Base-by-base conservation (phyloP, 1,284 basidiomycete genomes). In the Cronartium ribicola region DNA sequence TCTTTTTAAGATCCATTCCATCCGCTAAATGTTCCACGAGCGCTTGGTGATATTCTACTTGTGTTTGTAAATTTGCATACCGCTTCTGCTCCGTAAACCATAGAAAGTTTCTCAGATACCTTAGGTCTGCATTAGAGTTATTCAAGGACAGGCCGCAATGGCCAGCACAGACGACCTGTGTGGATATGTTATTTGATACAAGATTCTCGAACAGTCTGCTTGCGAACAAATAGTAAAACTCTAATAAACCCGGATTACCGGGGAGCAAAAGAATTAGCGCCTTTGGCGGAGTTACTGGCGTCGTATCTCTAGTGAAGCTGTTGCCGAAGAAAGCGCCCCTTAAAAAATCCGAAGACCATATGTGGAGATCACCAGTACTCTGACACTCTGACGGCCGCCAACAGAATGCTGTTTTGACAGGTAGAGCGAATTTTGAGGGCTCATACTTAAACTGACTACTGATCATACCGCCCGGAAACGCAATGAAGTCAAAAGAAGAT, bases 91-190 rank as follows among this genome's bases (percentile, higher is more conserved):
- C 29, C 29, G 8, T 57, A 55, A 57, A 22, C 13, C 40, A 20
- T 22, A 43, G 48, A 64, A 72, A 64, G 51, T 72, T 72, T 29
- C 51, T 51, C n/a, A 72, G 11, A 51, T 64, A 72, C 3, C 69
- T 20, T 22, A 64, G 44, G 11, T 72, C 69, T 11, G 44, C 5
- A 43, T 72, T 72, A 8, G 48, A 66, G 62, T 72, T 64, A 13
- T 66, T 51, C 29, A 72, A 65, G n/a, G 69, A 72, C 57, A 64
- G 69, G 17, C 62, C 69, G 29, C 64, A 40, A 66, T 72, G 69
- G 14, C 48, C 48, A 7, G n/a, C 29, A 60, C 69, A 72, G 17
- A 72, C 62, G n/a, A 66, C 36, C 43, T 72, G 61, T 57, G 20
- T 57, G 7, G 51, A 57, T 7, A 57, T 57, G 8, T n/a, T 4